phyloP scores from a whole-genome alignment of 129 eudicot species.

The Pulicaria dysenterica region DNA sequence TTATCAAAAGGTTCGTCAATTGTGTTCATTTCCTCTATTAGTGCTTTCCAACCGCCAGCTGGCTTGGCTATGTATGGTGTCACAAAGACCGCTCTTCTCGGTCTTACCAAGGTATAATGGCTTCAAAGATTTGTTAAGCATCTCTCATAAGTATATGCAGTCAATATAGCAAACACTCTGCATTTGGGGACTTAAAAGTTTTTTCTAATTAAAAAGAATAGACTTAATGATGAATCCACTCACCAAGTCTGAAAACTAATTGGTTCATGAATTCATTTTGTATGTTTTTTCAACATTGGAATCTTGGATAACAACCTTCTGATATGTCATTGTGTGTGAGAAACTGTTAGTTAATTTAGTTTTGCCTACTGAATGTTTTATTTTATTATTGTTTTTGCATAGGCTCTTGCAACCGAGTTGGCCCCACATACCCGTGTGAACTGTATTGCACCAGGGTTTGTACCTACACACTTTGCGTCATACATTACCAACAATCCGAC shows the following conservation, averaged over 20 bases:
- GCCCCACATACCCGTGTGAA: slow-evolving; percentile 89
- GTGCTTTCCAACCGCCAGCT: slow-evolving; percentile 53
- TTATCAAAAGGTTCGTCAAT: slow-evolving; percentile 66
- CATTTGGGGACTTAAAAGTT: too few relatives aligned
- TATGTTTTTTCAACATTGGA: too few relatives aligned
- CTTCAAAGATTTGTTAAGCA: not conserved
- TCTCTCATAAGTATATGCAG: not conserved
- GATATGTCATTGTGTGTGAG: too few relatives aligned
- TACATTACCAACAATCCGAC: slow-evolving; percentile 42
- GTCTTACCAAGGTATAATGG: slow-evolving; percentile 81
- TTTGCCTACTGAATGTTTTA: not conserved
- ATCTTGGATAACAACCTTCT: too few relatives aligned
- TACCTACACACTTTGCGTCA: slow-evolving; percentile 81
- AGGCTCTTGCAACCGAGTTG: slow-evolving; percentile 97
- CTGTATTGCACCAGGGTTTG: slow-evolving; percentile 93
- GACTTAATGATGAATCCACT: too few relatives aligned
- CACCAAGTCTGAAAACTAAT: too few relatives aligned
- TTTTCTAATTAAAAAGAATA: too few relatives aligned
- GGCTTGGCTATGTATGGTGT: slow-evolving; percentile 90
- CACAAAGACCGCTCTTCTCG: slow-evolving; percentile 93
- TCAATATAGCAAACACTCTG: too few relatives aligned
- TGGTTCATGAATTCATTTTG: too few relatives aligned
- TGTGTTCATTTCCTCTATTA: slow-evolving; percentile 64
- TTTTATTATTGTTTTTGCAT: not conserved
- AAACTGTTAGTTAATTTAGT: too few relatives aligned